Base-by-base conservation (phyloP, 495 filamentous ascomycete genomes). In the Aspergillus incahuasiensis region DNA sequence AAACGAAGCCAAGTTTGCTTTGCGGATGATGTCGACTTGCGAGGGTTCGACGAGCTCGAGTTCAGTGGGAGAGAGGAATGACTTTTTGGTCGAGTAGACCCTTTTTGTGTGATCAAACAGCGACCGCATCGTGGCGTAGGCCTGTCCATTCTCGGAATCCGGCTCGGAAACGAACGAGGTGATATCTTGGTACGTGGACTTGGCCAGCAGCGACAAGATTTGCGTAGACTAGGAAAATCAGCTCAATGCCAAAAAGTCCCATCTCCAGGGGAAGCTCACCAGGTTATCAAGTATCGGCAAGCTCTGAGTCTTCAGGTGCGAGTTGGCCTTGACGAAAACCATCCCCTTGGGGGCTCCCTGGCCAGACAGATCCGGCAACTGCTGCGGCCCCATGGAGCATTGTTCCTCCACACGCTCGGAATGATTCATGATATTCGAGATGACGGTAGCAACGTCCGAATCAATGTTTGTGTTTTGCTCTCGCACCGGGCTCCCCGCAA, bases 1-100 rank as follows among this genome's bases (percentile, higher is more conserved):
- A 58, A 90, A 90, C 1, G 91, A 90, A 3, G 90, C 91, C 49
- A 97, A 74, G 59, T 97, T 97, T 2, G 90, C 86, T 69, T 91
- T 89, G 34, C 88, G 84, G 53, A 96, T 86, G 19, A 86, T 87
- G 48, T 88, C 86, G 19, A 88, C 74, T 56, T 91, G 86, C 13
- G 82, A 77, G 0, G 79, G 69, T 34, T 87, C 84, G 8, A 77
- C 77, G 48, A 94, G 81, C 34, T 89, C 86, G 5, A 97, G 75
- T 46, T 90, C 84, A 28, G 84, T 80, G 0, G 85, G 77, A 24
- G 83, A 82, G 9, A 95, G 82, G 42, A 96, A 89, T 0, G 87
- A 82, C 44, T 80, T 73, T 6, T 85, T 74, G 18, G 82, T 77
- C 3, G 85, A 89, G 64, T 95, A 95, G 3, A 90, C 79, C 54